A percentile compares a stretch with the other conserved stretches of the same genome.
Evolutionary conservation across 2,329 filamentous ascomycete species (phyloP).

Genomic region (Colletotrichum higginsianum): DNA sequence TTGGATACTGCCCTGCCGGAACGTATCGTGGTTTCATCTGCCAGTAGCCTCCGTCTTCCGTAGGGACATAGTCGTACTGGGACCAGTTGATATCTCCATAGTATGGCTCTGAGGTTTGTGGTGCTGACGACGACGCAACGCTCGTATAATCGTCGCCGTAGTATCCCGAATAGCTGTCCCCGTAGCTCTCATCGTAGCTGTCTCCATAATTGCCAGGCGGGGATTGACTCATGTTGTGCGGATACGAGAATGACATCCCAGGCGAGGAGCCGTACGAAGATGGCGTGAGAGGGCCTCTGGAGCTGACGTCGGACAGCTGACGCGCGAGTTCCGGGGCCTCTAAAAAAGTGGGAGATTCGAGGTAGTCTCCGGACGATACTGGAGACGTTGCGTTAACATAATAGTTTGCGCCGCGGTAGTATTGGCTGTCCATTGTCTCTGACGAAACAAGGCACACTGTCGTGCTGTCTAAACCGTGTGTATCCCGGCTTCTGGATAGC

Average conservation of each 20-base stretch:
- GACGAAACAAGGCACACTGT: slow-evolving; percentile 10
- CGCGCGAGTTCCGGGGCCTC: slow-evolving; percentile 37
- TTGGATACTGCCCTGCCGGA: slow-evolving; percentile 33
- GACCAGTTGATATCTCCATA: slow-evolving; percentile 39
- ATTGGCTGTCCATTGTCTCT: slow-evolving; percentile 37
- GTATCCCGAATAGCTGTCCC: slow-evolving; percentile 17
- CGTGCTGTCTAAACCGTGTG: slow-evolving; percentile 37
- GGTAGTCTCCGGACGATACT: slow-evolving; percentile 37
- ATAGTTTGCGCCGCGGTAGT: slow-evolving; percentile 30
- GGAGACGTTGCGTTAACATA: slow-evolving; percentile 41
- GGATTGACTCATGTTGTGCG: slow-evolving; percentile 37
- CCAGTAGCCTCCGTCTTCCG: slow-evolving; percentile 43
- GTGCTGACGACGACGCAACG: slow-evolving; percentile 34
- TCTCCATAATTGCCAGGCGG: slow-evolving; percentile 26
- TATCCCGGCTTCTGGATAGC: slow-evolving; percentile 39
- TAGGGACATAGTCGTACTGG: slow-evolving; percentile 39
- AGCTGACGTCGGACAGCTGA: slow-evolving; percentile 39
- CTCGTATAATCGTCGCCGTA: slow-evolving; percentile 35
- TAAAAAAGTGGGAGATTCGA: slow-evolving; percentile 36
- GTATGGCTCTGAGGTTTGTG: slow-evolving; percentile 30
- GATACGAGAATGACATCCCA: slow-evolving; percentile 39
- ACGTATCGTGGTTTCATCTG: slow-evolving; percentile 40
- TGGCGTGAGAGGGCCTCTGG: slow-evolving; percentile 38
- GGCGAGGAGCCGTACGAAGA: slow-evolving; percentile 40
- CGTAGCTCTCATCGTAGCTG: slow-evolving; percentile 19